Conservation (phyloP, 345 rosid species). For the Rhodomyrtus tomentosa region DNA sequence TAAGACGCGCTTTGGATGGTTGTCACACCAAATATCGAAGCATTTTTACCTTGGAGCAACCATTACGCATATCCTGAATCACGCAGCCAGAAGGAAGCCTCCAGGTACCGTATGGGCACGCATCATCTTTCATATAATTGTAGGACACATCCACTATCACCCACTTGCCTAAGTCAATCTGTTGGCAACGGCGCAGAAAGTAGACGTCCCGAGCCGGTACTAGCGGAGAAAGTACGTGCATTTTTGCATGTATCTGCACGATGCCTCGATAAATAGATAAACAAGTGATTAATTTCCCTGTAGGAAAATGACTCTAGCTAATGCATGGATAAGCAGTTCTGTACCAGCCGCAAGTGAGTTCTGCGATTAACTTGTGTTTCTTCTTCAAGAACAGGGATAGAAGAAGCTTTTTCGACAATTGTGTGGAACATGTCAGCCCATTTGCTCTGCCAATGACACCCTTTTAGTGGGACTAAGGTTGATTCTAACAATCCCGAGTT, state of each 20-base stretch:
- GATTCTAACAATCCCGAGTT: background rate
- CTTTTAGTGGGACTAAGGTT: background rate
- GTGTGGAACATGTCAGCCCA: constrained; percentile 57
- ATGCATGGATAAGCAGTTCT: background rate
- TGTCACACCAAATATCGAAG: background rate
- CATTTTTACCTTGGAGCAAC: constrained; percentile 30
- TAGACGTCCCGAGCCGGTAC: constrained; percentile 55
- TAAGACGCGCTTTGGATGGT: background rate
- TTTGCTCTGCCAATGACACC: constrained; percentile 25
- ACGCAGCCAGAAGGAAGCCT: constrained; percentile 82
- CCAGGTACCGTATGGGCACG: constrained; percentile 17
- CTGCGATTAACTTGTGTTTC: constrained; percentile 13
- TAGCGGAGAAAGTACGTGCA: constrained; percentile 64
- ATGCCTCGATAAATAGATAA: background rate
- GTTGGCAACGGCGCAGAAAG: constrained; percentile 53
- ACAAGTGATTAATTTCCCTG: background rate
- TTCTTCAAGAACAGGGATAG: constrained; percentile 23
- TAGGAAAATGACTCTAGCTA: background rate
- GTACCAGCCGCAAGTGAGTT: constrained; percentile 54
- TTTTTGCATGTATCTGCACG: constrained; percentile 39
- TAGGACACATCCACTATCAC: constrained; percentile 52
- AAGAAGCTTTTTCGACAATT: constrained; percentile 39
- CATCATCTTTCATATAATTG: constrained; percentile 2
- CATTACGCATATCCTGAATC: constrained; percentile 45
- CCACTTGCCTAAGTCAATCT: constrained; percentile 46